Evolutionary conservation across 192 early-diverging fungal species (phyloP).

Genomic region (Backusella sp.): DNA sequence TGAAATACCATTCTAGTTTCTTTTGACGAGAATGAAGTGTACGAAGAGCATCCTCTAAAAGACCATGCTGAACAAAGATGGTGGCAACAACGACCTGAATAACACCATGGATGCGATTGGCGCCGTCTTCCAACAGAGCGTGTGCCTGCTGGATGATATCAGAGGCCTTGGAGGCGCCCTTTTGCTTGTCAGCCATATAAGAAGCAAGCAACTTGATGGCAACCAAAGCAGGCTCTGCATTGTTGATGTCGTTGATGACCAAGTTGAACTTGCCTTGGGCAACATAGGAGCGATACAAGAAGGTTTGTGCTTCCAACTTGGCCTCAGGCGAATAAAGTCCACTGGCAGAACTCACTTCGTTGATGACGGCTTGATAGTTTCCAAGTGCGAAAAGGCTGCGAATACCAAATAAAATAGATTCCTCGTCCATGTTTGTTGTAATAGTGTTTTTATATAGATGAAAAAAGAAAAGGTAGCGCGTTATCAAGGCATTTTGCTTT

Average conservation of each 20-base stretch:
- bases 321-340: conserved; percentile 35
- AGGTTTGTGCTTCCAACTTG: conserved; percentile 59
- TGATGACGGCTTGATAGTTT: conserved; percentile 71
- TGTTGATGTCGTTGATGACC: conserved; percentile 62
- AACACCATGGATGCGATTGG: conserved; percentile 49
- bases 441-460: not conserved
- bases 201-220: conserved; percentile 67
- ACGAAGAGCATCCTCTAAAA: conserved; percentile 71
- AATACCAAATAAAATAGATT: conserved; percentile 60
- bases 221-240: conserved; percentile 55
- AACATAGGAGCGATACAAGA: conserved; percentile 79
- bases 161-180: conserved; percentile 35
- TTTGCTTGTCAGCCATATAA: conserved; percentile 53
- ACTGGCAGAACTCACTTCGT: conserved; percentile 49
- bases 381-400: conserved; percentile 74
- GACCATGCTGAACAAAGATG: conserved; percentile 54
- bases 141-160: conserved; percentile 47
- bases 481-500: not conserved
- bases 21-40: conserved; percentile 65
- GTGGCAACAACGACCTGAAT: conserved; percentile 68
- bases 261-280: conserved; percentile 72
- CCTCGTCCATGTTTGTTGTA: conserved; percentile 45
- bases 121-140: conserved; percentile 47
- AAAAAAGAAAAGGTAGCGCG: not conserved
- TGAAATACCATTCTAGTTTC: conserved; percentile 78